Conservation (phyloP, 2,329 filamentous ascomycete genomes). For the Fusarium sp. region DNA sequence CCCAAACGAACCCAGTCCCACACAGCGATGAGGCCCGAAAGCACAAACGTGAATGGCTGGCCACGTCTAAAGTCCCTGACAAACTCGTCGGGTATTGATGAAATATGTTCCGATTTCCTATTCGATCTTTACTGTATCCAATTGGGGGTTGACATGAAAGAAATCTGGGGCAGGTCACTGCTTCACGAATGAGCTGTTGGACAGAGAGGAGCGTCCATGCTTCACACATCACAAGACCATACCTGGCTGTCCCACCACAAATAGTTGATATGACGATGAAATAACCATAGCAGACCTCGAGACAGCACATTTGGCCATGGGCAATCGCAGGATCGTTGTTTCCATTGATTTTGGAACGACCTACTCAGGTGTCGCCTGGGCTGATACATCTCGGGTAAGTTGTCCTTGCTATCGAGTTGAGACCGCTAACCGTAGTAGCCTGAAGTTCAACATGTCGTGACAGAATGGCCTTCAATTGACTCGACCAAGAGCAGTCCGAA, state of each 20-base stretch:
- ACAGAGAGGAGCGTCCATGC: slow-evolving; percentile 22
- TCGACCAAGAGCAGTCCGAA: slow-evolving; percentile 56
- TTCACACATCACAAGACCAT: slow-evolving; percentile 26
- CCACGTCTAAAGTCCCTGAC: slow-evolving; percentile 23
- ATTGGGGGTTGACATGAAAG: slow-evolving; percentile 28
- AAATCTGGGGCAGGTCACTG: slow-evolving; percentile 37
- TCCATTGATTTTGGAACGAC: slow-evolving; percentile 70
- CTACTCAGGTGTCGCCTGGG: slow-evolving; percentile 67
- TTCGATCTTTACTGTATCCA: slow-evolving; percentile 21
- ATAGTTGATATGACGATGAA: slow-evolving; percentile 41
- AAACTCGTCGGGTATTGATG: slow-evolving; percentile 37
- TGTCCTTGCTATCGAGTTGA: slow-evolving; percentile 9
- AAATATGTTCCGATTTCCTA: slow-evolving; percentile 36
- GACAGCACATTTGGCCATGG: slow-evolving; percentile 46
- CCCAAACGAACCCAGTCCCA: slow-evolving; percentile 29
- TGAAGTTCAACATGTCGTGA: slow-evolving; percentile 58
- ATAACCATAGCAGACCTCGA: slow-evolving; percentile 33
- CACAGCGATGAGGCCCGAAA: slow-evolving; percentile 37
- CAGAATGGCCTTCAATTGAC: slow-evolving; percentile 58
- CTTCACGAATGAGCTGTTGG: slow-evolving; percentile 29
- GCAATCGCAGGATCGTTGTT: slow-evolving; percentile 60
- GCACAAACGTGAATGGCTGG: slow-evolving; percentile 24
- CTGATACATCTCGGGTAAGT: slow-evolving; percentile 57
- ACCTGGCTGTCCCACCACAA: slow-evolving; percentile 34
- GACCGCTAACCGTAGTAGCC: slow-evolving; percentile 49